Evolutionary conservation across 1,139 yeast genomes (phyloP).

Genomic region (Taphrina communis): DNA sequence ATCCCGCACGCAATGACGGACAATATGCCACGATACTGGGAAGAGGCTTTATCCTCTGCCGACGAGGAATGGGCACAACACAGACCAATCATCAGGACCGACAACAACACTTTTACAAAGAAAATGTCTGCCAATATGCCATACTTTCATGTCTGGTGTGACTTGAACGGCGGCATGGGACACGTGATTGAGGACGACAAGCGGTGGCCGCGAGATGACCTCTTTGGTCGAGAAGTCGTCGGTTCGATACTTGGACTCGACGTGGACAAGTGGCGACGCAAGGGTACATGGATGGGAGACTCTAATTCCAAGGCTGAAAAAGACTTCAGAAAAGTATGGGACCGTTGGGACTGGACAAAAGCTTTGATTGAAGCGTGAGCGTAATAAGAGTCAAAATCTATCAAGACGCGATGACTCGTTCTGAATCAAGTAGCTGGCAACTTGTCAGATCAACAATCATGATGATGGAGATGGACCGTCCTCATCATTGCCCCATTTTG

Average conservation of each 20-base stretch:
- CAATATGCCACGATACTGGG: constrained; percentile 55
- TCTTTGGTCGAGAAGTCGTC: constrained; percentile 57
- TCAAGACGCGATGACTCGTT: no score
- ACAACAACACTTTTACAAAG: constrained; percentile 52
- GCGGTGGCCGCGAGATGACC: constrained; percentile 58
- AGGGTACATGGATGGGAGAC: constrained; percentile 50
- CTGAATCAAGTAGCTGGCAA: no score
- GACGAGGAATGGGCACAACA: constrained; percentile 57
- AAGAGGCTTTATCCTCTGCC: constrained; percentile 54
- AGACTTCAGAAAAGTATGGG: constrained; percentile 49
- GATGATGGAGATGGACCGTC: neutral
- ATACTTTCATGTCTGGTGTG: constrained; percentile 60
- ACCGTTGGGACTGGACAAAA: constrained; percentile 51
- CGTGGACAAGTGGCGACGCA: constrained; percentile 50
- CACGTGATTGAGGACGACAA: constrained; percentile 57
- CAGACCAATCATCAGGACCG: constrained; percentile 53
- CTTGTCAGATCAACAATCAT: no score
- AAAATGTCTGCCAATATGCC: constrained; percentile 59
- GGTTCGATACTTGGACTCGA: constrained; percentile 57
- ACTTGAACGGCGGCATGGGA: constrained; percentile 58
- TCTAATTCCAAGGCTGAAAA: constrained; percentile 47
- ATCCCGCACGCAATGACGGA: constrained; percentile 51
- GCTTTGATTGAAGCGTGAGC: constrained; percentile 18
- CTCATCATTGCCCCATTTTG: neutral
- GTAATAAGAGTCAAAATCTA: no score